Percentiles rank a stretch among this genome's conserved stretches.
Evolutionary conservation across 106 monocot genomes (phyloP).

Genomic region (Posidonia australis): DNA sequence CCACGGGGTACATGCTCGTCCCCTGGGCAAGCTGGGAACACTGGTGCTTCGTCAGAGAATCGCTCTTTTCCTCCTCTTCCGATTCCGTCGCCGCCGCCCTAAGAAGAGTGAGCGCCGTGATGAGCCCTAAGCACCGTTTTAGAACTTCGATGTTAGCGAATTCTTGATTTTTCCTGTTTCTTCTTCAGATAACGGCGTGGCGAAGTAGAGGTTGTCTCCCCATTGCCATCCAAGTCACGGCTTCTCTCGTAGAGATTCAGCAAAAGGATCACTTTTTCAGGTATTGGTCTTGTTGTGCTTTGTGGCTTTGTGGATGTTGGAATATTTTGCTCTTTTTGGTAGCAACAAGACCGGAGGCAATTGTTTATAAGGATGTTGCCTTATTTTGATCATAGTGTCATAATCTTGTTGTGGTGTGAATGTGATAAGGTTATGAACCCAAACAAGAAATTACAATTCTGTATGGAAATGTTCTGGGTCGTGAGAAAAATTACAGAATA

Average conservation of each 20-base stretch:
- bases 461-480: no score
- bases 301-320: neutral
- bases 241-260: slow-evolving; percentile 66
- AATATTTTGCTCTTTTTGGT: neutral
- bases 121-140: neutral
- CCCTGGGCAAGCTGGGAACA: slow-evolving; percentile 93
- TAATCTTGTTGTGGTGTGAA: no score
- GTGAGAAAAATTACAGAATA: no score
- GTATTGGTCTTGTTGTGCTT: slow-evolving; percentile 1
- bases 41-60: slow-evolving; percentile 61
- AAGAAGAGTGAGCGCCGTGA: slow-evolving; percentile 27
- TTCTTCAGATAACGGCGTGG: slow-evolving; percentile 58
- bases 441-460: no score
- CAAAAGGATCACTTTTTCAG: slow-evolving; percentile 81
- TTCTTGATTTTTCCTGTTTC: neutral
- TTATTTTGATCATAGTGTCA: no score
- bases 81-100: slow-evolving; percentile 45
- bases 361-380: no score
- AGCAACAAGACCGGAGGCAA: neutral
- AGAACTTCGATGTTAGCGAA: neutral
- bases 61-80: slow-evolving; percentile 66
- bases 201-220: slow-evolving; percentile 69
- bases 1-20: slow-evolving; percentile 60
- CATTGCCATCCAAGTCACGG: slow-evolving; percentile 58
- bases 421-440: no score